These are phyloP conservation scores for Stephanodiscus minutulus DNA, from an alignment of 108 stramenopile genomes.

Conservation along the genomic window DNA sequence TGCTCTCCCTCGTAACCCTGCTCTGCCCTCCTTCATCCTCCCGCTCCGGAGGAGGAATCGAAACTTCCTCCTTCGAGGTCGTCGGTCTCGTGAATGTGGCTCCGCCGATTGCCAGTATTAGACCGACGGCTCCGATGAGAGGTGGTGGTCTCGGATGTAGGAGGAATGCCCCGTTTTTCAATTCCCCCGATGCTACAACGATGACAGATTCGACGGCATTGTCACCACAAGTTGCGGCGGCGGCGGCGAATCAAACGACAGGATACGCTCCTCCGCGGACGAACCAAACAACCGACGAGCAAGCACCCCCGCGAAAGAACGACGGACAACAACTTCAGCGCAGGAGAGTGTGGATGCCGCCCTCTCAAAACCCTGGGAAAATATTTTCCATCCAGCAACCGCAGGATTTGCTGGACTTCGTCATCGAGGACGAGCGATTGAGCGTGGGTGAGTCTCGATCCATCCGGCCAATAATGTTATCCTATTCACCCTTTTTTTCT, in stretches of 20 bases:
- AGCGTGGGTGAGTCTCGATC: conserved; percentile 39
- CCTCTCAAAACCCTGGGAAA: conserved; percentile 15
- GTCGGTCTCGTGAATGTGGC: neutral
- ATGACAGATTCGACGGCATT: too few relatives aligned
- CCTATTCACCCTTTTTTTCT: neutral
- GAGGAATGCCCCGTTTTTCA: neutral
- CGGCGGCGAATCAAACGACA: too few relatives aligned
- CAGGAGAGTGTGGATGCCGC: conserved; percentile 34
- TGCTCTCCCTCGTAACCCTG: too few relatives aligned
- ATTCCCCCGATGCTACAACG: neutral
- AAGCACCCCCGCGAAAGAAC: neutral
- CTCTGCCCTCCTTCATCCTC: too few relatives aligned
- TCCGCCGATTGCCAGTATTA: neutral
- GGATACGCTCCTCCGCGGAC: too few relatives aligned
- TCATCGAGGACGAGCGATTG: conserved; percentile 49
- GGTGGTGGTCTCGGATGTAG: neutral
- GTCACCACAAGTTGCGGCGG: too few relatives aligned
- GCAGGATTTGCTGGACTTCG: conserved; percentile 54
- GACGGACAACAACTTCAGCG: neutral
- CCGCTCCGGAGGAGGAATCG: too few relatives aligned
- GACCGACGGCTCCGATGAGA: neutral
- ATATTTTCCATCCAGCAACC: conserved; percentile 38
- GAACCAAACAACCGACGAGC: too few relatives aligned
- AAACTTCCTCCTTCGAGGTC: too few relatives aligned
- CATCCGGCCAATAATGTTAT: neutral